phyloP scores from a whole-genome alignment of 306 rosid genomes.

The Vigna radiata region DNA sequence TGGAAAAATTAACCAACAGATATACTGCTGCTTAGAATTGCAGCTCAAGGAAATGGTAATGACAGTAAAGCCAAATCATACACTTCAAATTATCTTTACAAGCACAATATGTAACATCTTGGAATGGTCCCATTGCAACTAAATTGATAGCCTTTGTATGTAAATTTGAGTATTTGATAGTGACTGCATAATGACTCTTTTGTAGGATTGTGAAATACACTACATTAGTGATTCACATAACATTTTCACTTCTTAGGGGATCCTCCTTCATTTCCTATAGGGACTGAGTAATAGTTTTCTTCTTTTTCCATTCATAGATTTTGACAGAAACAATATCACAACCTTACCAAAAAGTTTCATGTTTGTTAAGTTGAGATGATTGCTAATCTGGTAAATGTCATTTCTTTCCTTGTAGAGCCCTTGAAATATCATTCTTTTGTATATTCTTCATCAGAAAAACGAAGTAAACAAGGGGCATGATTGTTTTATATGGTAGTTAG shows the following conservation, averaged over 20 bases:
- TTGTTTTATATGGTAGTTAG: no score
- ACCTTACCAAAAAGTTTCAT: background rate
- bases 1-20: background rate
- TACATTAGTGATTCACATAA: background rate
- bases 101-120: slow-evolving; percentile 11
- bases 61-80: slow-evolving; percentile 11
- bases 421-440: background rate
- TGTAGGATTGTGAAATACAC: background rate
- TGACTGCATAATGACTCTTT: slow-evolving; percentile 1
- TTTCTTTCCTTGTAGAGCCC: background rate
- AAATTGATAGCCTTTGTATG: slow-evolving; percentile 23
- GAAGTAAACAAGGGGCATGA: no score
- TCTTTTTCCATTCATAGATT: background rate
- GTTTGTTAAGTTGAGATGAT: background rate
- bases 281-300: slow-evolving; percentile 8
- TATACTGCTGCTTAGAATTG: background rate
- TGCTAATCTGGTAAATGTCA: background rate
- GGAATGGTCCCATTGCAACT: slow-evolving; percentile 4
- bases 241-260: background rate
- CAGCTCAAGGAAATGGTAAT: slow-evolving; percentile 10
- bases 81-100: background rate
- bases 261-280: background rate
- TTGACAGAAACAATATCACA: background rate
- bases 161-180: slow-evolving; percentile 31
- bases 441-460: background rate